Conservation (phyloP, 768 basidiomycete species). For the Mycena vulgaris region DNA sequence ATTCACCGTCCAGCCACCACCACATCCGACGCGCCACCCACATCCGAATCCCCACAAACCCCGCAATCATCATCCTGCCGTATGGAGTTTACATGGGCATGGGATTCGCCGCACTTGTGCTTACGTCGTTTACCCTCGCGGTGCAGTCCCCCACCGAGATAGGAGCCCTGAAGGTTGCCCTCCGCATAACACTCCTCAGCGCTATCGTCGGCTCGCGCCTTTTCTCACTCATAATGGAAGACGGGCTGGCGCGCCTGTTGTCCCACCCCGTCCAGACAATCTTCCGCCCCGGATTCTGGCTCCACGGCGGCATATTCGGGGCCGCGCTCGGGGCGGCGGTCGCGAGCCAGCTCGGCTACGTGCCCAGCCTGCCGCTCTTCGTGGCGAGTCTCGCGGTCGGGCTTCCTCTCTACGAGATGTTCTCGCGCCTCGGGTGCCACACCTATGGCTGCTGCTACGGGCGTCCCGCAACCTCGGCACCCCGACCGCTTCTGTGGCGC, state of each 20-base stretch:
- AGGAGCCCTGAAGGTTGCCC: background rate
- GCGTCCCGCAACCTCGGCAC: background rate
- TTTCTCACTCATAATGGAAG: constrained; percentile 39
- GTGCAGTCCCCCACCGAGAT: background rate
- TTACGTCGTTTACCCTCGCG: constrained; percentile 27
- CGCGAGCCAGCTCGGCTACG: constrained; percentile 3
- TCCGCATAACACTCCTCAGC: constrained; percentile 25
- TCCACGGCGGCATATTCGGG: constrained; percentile 38
- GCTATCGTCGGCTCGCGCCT: constrained; percentile 36
- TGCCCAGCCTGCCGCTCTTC: constrained; percentile 17
- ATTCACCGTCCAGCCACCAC: constrained; percentile 6
- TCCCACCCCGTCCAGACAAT: constrained; percentile 31
- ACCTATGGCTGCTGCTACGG: constrained; percentile 41
- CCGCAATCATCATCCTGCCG: constrained; percentile 32
- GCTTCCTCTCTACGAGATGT: constrained; percentile 37
- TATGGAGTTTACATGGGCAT: constrained; percentile 39
- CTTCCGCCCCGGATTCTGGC: constrained; percentile 36
- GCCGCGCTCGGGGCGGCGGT: constrained; percentile 27
- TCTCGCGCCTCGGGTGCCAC: constrained; percentile 38
- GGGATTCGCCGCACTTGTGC: constrained; percentile 33
- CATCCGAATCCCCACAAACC: constrained; percentile 28
- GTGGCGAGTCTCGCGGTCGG: constrained; percentile 36
- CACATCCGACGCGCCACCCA: constrained; percentile 19
- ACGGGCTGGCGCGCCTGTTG: constrained; percentile 21
- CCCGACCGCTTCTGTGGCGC: constrained; percentile 13